These are phyloP conservation scores for Syncephalis fuscata DNA, from an alignment of 371 early-diverging fungal species.

Conservation along the genomic window DNA sequence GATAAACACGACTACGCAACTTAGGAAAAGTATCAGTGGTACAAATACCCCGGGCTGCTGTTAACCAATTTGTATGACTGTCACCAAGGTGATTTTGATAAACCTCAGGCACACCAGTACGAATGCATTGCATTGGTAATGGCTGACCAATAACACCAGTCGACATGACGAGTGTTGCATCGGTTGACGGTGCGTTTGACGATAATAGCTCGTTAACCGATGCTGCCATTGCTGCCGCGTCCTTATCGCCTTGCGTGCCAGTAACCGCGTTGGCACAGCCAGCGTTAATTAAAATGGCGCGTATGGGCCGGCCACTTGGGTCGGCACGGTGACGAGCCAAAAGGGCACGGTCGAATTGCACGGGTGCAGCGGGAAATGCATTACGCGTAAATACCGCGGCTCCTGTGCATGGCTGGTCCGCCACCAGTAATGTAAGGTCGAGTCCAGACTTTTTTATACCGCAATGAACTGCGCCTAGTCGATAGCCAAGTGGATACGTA, in stretches of 20 bases:
- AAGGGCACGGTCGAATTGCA: slow-evolving; percentile 47
- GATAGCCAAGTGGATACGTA: slow-evolving; percentile 63
- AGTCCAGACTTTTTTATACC: slow-evolving; percentile 62
- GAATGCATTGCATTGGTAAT: slow-evolving; percentile 69
- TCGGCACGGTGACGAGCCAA: slow-evolving; percentile 15
- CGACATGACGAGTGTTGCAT: slow-evolving; percentile 69
- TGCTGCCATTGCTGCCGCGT: slow-evolving; percentile 56
- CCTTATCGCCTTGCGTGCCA: slow-evolving; percentile 60
- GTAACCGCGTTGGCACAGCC: slow-evolving; percentile 96
- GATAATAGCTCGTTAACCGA: slow-evolving; percentile 25
- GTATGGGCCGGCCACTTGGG: slow-evolving; percentile 25
- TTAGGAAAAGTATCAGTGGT: slow-evolving; percentile 96
- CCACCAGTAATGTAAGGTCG: slow-evolving; percentile 71
- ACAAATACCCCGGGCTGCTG: slow-evolving; percentile 79
- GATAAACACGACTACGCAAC: slow-evolving; percentile 42
- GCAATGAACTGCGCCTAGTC: slow-evolving; percentile 55
- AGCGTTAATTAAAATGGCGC: slow-evolving; percentile 68
- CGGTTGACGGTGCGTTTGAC: slow-evolving; percentile 4
- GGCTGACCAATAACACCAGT: slow-evolving; percentile 95
- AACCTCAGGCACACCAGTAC: slow-evolving; percentile 40
- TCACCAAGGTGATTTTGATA: slow-evolving; percentile 22
- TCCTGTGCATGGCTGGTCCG: slow-evolving; percentile 53
- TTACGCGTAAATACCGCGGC: slow-evolving; percentile 89
- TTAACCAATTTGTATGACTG: slow-evolving; percentile 53
- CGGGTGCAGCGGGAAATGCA: slow-evolving; percentile 84